Base-by-base conservation (phyloP, 805 yeast species). In the Saccharomyces paradoxus region DNA sequence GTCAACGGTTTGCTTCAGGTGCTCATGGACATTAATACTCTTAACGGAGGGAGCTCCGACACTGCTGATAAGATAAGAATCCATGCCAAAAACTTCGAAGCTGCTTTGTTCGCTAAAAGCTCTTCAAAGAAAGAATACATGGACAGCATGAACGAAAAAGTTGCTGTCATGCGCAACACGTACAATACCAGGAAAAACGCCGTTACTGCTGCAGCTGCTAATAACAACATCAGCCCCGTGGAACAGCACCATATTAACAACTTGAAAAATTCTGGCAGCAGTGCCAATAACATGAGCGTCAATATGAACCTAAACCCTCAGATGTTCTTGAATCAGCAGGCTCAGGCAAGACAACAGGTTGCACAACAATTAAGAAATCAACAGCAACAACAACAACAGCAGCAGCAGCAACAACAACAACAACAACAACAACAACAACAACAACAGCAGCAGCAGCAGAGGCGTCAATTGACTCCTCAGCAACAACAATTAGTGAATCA, bases 51-150 rank as follows among this genome's bases (percentile, higher is more conserved):
- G 8, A 65, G 64, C 17, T 61, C 58, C 24, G 67, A 64, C 30
- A 76, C 74, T 41, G 62, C 71, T 26, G 74, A 71, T 51, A 78
- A 75, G 60, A 71, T 80, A 60, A 78, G 77, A 61, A 69, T 76
- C 3, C 74, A 82, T 60, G 89, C 90, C 3, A 85, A 82, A 61
- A 88, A 85, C 63, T 85, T 83, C 60, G 94, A 86, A 65, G 80
- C 82, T 55, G 81, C 77, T 60, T 79, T 89, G 26, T 86, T 77
- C 65, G 75, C 77, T 54, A 81, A 81, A 54, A 76, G 88, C 12
- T 75, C 76, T 9, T 73, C 80, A 22, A 81, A 81, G 59, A 80
- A 78, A 52, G 44, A 37, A 56, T 86, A 86, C 63, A 69, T 79
- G 53, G 80, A 77, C 50, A 71, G 74, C 48, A 73, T 80, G 68